A percentile compares a stretch with the other conserved stretches of the same genome.
Conservation (phyloP, 805 yeast species). For the Candida sphagnicola region DNA sequence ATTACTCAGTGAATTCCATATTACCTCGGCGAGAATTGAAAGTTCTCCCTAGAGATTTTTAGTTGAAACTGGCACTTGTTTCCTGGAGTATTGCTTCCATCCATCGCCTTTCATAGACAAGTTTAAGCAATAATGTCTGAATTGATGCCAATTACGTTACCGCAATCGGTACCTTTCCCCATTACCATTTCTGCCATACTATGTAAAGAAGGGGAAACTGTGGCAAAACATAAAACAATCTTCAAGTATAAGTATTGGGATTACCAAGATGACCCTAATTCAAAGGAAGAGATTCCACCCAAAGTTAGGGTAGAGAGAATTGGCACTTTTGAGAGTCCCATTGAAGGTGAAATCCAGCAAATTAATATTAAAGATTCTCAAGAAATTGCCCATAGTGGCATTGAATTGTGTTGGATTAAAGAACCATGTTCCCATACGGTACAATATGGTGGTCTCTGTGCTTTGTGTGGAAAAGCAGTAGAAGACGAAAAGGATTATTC, state of each 20-base stretch:
- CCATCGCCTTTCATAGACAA: too few species aligned
- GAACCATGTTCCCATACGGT: conserved; percentile 93
- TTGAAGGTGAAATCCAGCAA: conserved; percentile 60
- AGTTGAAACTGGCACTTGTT: too few species aligned
- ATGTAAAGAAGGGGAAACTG: conserved; percentile 40
- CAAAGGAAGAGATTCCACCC: conserved; percentile 37
- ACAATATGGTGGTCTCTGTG: conserved; percentile 93
- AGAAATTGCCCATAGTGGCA: conserved; percentile 46
- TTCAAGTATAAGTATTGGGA: conserved; percentile 67
- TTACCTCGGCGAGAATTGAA: too few species aligned
- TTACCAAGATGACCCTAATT: conserved; percentile 51
- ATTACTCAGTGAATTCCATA: too few species aligned
- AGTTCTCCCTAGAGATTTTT: too few species aligned
- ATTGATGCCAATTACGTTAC: conserved; percentile 50
- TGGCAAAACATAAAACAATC: conserved; percentile 51
- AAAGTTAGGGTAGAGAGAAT: conserved; percentile 61
- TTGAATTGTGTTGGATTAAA: conserved; percentile 48
- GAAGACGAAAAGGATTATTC: conserved; percentile 68
- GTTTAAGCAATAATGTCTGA: conserved; percentile 19
- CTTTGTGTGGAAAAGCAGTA: conserved; percentile 81
- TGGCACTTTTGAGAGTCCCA: conserved; percentile 79
- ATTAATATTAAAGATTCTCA: conserved; percentile 57
- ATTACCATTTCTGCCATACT: conserved; percentile 54
- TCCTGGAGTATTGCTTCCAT: too few species aligned
- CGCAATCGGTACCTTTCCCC: conserved; percentile 66